Base-by-base conservation (phyloP, 2,329 filamentous ascomycete genomes). In the Fusarium decemcellulare region DNA sequence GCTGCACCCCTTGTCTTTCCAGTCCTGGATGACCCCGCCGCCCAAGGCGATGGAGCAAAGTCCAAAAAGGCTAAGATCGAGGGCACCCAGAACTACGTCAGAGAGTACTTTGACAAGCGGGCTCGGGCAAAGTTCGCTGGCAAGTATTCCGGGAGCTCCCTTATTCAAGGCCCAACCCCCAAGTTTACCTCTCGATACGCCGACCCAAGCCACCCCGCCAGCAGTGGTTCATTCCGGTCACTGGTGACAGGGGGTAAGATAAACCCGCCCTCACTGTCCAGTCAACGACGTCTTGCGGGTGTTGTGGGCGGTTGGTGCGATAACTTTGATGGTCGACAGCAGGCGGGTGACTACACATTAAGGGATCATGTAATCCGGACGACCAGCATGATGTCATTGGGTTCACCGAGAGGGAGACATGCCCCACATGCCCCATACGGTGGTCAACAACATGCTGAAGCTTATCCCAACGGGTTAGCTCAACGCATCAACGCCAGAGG, bases 151-250 rank as follows among this genome's bases (percentile, higher is more conserved):
- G 67, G 55, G 12, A 65, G 59, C 29, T 53, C 51, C 2, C 15
- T 63, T 0, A 29, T 46, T 16, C 44, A 63, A 12, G 58, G 36
- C 2, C 61, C 51, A 11, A 36, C 54, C n/a, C 43, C 55, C 18
- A 55, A 16, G 1, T 68, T 65, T 18, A 57, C 61, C 16, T 65
- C 61, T 18, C 51, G 60, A 8, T 67, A 67, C n/a, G 61, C 61
- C 27, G 61, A 70, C 30, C 63, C 57, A 23, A 65, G 58, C 23
- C 67, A 65, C n/a, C 65, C 63, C 23, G 67, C 61, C 5, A 54
- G 58, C 9, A 63, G 67, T 23, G 67, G 67, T 11, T 67, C 64
- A 27, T 69, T 65, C 46, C 44, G 67, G 18, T 71, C 64, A 2
- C 52, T 71, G 2, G 40, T 71, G 5, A 70, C 68, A 11, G 68